A percentile compares a stretch with the other conserved stretches of the same genome.
Conservation (phyloP, 495 filamentous ascomycete genomes). For the Penicillium cataractarum region DNA sequence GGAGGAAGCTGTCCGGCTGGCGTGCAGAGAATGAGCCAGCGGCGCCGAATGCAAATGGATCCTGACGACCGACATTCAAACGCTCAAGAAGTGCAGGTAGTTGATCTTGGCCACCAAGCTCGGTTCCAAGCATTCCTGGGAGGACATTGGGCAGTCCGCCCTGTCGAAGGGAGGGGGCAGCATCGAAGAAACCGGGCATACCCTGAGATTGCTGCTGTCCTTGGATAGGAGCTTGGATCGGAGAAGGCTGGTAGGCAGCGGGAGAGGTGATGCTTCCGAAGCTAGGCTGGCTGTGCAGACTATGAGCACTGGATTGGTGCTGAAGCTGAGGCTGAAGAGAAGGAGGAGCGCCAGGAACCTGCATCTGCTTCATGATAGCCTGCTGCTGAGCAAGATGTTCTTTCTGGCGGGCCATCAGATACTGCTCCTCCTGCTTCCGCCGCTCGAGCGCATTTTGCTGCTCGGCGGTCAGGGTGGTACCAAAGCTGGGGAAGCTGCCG, state of each 20-base stretch:
- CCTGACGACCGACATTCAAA: slow-evolving; percentile 57
- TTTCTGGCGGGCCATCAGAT: slow-evolving; percentile 91
- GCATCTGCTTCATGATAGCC: slow-evolving; percentile 74
- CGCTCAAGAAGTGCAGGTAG: slow-evolving; percentile 63
- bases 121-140: slow-evolving; percentile 55
- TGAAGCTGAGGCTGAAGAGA: slow-evolving; percentile 64
- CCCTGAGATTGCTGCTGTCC: slow-evolving; percentile 45
- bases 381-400: slow-evolving; percentile 90
- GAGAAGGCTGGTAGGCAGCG: slow-evolving; percentile 70
- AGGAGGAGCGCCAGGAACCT: slow-evolving; percentile 60
- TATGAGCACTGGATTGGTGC: slow-evolving; percentile 92
- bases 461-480: slow-evolving; percentile 94
- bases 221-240: slow-evolving; percentile 70
- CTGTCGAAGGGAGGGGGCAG: slow-evolving; percentile 43
- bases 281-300: slow-evolving; percentile 93
- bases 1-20: slow-evolving; percentile 55
- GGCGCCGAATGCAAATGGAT: slow-evolving; percentile 56
- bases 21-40: slow-evolving; percentile 54
- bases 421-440: slow-evolving; percentile 97
- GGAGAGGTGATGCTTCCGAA: slow-evolving; percentile 92
- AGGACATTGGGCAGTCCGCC: slow-evolving; percentile 46
- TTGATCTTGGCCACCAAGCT: slow-evolving; percentile 60
- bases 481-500: slow-evolving; percentile 92
- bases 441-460: slow-evolving; percentile 97
- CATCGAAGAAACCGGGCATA: slow-evolving; percentile 75